Percentiles rank a stretch among this genome's conserved stretches.
Evolutionary conservation across 208 protist genomes (phyloP).

Genomic region (Acanthamoeba healyi): DNA sequence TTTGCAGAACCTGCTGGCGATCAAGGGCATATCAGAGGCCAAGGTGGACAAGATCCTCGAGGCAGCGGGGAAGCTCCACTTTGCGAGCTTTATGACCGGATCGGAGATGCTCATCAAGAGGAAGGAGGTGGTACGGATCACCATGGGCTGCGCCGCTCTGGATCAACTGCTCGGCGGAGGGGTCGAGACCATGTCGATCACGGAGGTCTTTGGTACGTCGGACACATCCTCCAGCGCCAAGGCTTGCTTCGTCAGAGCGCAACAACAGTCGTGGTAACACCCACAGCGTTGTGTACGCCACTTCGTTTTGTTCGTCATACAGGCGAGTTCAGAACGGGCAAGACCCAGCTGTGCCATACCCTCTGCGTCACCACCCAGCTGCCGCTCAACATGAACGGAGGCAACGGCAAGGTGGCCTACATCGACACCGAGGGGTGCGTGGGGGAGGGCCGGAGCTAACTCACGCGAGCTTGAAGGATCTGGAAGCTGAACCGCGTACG

Average conservation of each 20-base stretch:
- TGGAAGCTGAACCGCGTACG: neutral
- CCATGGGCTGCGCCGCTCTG: conserved; percentile 95
- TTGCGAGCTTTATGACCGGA: conserved; percentile 94
- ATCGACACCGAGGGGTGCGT: conserved; percentile 98
- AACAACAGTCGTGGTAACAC: too few species aligned
- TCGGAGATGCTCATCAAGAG: conserved; percentile 93
- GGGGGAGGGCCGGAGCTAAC: neutral
- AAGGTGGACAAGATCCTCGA: conserved; percentile 99
- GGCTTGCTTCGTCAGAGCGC: too few species aligned
- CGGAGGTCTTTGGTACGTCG: conserved; percentile 93
- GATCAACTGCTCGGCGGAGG: conserved; percentile 97
- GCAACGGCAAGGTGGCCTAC: conserved; percentile 93
- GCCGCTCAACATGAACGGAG: conserved; percentile 91
- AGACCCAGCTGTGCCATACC: conserved; percentile 98
- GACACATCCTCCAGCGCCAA: conserved; percentile 53
- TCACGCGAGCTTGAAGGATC: neutral
- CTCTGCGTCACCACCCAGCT: conserved; percentile 98
- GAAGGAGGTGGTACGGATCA: conserved; percentile 93
- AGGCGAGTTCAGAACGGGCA: conserved; percentile 96
- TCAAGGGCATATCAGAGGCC: conserved; percentile 98
- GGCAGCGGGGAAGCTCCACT: conserved; percentile 93
- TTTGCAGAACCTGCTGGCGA: conserved; percentile 82
- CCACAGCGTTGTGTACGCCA: too few species aligned
- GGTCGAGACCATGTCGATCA: conserved; percentile 95
- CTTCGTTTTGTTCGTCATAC: too few species aligned